These are phyloP conservation scores for Trichoderma hamatum DNA, from an alignment of 2,329 filamentous ascomycete genomes.

Conservation along the genomic window DNA sequence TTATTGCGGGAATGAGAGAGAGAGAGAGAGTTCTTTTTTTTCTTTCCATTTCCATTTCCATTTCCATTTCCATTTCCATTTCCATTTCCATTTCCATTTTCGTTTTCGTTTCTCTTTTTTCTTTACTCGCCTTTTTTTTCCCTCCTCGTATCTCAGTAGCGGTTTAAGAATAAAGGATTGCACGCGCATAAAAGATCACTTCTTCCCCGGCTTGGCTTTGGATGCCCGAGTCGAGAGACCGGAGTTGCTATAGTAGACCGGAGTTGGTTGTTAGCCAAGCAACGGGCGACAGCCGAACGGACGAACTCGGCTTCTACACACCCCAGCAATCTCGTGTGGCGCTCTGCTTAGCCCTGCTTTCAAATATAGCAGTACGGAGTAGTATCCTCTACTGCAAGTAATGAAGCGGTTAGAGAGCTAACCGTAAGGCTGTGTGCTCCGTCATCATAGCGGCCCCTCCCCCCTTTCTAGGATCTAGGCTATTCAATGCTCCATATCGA, in stretches of 20 bases:
- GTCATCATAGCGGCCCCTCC: neutral
- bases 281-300: slow-evolving; percentile 9
- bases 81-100: too few species aligned
- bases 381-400: slow-evolving; percentile 5
- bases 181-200: slow-evolving; percentile 2
- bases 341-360: neutral
- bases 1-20: neutral
- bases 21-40: neutral
- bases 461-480: slow-evolving; percentile 15
- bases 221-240: neutral
- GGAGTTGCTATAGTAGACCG: neutral
- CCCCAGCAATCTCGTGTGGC: neutral
- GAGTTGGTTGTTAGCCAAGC: neutral
- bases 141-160: neutral
- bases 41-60: too few species aligned
- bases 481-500: neutral
- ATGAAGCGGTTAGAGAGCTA: slow-evolving; percentile 19
- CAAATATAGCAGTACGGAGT: slow-evolving; percentile 1
- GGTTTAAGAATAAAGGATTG: neutral
- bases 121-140: neutral
- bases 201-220: neutral
- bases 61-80: too few species aligned
- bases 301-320: slow-evolving; percentile 14
- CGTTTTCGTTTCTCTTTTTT: too few species aligned
- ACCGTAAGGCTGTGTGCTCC: slow-evolving; percentile 18